phyloP scores from a whole-genome alignment of 306 rosid species.

The Malus orientalis region DNA sequence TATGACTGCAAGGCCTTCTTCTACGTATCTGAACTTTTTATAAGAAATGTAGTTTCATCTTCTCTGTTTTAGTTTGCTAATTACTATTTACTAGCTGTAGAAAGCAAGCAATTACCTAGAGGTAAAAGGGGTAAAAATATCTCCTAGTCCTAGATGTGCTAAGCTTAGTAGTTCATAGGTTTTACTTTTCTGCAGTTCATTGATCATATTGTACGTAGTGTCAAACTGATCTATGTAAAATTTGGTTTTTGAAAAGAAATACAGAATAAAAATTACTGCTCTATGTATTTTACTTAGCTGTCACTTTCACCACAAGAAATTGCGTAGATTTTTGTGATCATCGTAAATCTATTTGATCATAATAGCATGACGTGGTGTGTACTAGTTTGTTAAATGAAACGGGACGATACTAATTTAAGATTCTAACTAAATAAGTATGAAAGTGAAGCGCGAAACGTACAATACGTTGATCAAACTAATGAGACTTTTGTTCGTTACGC shows the following conservation, averaged over 20 bases:
- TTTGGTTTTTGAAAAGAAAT: neutral
- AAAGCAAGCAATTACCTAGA: conserved; percentile 1
- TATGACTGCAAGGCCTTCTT: conserved; percentile 12
- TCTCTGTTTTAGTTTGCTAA: neutral
- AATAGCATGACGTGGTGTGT: fast-evolving
- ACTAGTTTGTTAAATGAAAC: too few relatives aligned
- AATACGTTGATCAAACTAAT: too few relatives aligned
- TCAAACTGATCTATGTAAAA: neutral
- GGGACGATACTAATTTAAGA: too few relatives aligned
- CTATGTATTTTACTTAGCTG: neutral
- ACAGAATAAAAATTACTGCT: neutral
- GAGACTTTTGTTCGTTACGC: too few relatives aligned
- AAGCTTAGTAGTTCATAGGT: neutral
- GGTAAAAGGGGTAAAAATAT: neutral
- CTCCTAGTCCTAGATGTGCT: neutral
- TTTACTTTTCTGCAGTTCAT: neutral
- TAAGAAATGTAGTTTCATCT: conserved; percentile 5
- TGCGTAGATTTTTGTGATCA: too few relatives aligned
- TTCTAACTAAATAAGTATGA: too few relatives aligned
- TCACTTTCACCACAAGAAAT: too few relatives aligned
- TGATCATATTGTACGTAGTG: conserved; percentile 1
- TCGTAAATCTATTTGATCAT: too few relatives aligned
- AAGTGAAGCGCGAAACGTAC: too few relatives aligned
- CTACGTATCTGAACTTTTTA: neutral
- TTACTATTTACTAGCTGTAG: neutral